These are phyloP conservation scores for Globisporangium emineosum DNA, from an alignment of 352 stramenopile species.

Conservation along the genomic window DNA sequence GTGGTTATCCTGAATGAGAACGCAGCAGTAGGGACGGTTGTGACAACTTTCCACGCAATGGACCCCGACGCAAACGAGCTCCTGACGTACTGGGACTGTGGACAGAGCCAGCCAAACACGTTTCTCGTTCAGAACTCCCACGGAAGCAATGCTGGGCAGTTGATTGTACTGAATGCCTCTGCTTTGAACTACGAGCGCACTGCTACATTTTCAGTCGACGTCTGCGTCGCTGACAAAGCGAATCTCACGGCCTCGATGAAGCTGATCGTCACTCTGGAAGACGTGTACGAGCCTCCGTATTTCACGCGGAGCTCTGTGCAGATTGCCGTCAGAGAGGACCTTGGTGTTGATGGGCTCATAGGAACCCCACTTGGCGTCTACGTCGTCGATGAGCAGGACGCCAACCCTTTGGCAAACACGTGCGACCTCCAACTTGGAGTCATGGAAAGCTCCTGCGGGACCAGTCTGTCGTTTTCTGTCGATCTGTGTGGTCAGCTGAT, in stretches of 20 bases:
- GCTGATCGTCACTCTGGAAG: conserved; percentile 29
- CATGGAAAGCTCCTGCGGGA: conserved; percentile 1
- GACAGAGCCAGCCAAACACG: conserved; percentile 29
- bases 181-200: conserved; percentile 40
- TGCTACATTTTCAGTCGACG: conserved; percentile 37
- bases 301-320: conserved; percentile 29
- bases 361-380: neutral
- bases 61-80: conserved; percentile 39
- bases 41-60: conserved; percentile 25
- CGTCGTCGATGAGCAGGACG: conserved; percentile 17
- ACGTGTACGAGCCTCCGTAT: conserved; percentile 50
- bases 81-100: conserved; percentile 41
- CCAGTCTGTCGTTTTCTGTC: neutral
- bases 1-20: neutral
- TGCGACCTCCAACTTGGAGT: conserved; percentile 5
- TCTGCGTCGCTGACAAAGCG: conserved; percentile 42
- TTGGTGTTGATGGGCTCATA: conserved; percentile 17
- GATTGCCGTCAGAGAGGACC: conserved; percentile 30
- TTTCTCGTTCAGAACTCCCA: conserved; percentile 31
- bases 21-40: conserved; percentile 2
- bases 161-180: conserved; percentile 36
- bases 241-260: conserved; percentile 22
- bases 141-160: conserved; percentile 8
- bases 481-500: conserved; percentile 2
- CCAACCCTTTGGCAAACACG: conserved; percentile 3